Conservation (phyloP, 306 rosid genomes). For the Quillaja saponaria region DNA sequence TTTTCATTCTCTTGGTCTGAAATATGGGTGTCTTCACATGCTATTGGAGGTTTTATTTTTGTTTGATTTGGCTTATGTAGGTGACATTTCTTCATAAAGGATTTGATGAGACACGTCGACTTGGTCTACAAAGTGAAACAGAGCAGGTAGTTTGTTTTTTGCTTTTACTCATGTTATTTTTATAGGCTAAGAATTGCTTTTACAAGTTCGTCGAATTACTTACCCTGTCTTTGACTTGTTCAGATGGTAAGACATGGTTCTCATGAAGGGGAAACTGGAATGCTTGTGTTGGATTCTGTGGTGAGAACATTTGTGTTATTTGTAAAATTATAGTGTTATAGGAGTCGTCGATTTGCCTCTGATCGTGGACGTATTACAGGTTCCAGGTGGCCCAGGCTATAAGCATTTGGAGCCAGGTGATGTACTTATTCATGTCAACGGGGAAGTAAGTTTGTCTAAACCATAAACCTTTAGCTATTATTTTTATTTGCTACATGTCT, state of each 20-base stretch:
- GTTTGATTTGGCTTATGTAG: constrained; percentile 36
- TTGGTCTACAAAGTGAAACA: constrained; percentile 84
- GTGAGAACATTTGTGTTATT: constrained; percentile 45
- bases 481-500: not conserved
- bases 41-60: constrained; percentile 16
- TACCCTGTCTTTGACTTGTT: constrained; percentile 36
- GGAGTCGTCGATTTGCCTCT: constrained; percentile 27
- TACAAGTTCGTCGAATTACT: constrained; percentile 24
- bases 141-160: constrained; percentile 70
- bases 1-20: constrained; percentile 3
- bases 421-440: constrained; percentile 88
- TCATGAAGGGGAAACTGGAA: constrained; percentile 83
- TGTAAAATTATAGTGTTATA: not conserved
- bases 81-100: constrained; percentile 94
- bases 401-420: constrained; percentile 93
- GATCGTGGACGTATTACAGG: constrained; percentile 58
- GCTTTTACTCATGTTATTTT: not conserved
- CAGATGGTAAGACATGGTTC: constrained; percentile 86
- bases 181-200: constrained; percentile 17
- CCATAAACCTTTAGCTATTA: not conserved
- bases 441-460: constrained; percentile 67
- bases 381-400: constrained; percentile 90
- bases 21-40: constrained; percentile 14
- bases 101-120: constrained; percentile 94
- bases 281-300: constrained; percentile 95